Base-by-base conservation (phyloP, 2,329 filamentous ascomycete species). In the Fusarium sublunatum region DNA sequence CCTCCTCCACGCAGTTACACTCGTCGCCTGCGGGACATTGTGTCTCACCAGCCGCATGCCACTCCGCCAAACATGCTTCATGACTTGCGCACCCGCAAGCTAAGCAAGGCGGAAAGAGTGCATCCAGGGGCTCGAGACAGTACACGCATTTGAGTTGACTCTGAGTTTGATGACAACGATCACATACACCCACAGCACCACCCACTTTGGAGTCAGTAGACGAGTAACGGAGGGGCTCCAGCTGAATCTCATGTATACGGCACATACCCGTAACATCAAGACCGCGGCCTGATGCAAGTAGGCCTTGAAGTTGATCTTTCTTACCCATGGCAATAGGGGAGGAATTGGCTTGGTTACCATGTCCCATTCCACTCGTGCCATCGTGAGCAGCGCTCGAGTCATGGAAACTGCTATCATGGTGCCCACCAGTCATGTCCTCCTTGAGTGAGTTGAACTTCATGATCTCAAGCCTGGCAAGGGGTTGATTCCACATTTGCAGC, bases 401-500 rank as follows among this genome's bases (percentile, higher is more conserved):
- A 40, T 76, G 72, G 42, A 76, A 74, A 58, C 72, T 76, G 39
- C 66, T 70, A 22, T 76, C 73, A 5, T 60, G 53, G 28, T 71
- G 72, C 1, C 72, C 68, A 6, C 38, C 62, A 22, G 52, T 72
- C 67, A 42, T 67, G 43, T 82, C 79, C 25, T 84, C 83, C 51
- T 83, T 83, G 35, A 90, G 76, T 5, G 86, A 82, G 61, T 89
- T 89, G 69, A 90, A 90, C 69, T 91, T 90, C 75, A 90, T 81
- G 26, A 91, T 83, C 70, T 91, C 88, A 2, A 90, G 80, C 15
- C 87, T 81, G 29, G 85, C 81, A 5, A 90, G 75, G 0, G 86
- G 86, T 53, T 87, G 82, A 3, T 81, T 79, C 88, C 88, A 90
- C 75, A 86, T 84, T 64, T 88, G 87, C 4, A 91, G 79, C 75